Percentiles rank a stretch among this genome's conserved stretches.
Conservation (phyloP, 1,284 basidiomycete species). For the Takashimella koratensis region DNA sequence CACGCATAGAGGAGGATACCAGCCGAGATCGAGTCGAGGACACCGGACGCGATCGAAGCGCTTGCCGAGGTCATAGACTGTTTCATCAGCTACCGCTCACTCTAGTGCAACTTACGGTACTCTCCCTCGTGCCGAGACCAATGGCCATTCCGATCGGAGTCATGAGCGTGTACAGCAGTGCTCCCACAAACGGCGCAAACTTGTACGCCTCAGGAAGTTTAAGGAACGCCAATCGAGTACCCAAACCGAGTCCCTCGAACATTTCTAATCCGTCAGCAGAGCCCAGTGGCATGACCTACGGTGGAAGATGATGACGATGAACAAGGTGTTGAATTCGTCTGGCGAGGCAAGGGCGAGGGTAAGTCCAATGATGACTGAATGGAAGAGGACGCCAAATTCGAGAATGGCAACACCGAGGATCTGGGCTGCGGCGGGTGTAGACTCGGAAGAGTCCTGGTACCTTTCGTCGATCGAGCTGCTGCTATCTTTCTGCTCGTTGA, state of each 20-base stretch:
- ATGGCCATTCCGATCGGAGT: constrained; percentile 20
- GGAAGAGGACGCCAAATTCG: constrained; percentile 51
- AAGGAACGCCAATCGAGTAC: constrained; percentile 24
- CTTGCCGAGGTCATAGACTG: constrained; percentile 12
- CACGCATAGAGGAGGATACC: constrained; percentile 27
- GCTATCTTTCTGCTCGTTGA: not conserved
- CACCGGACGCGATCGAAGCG: constrained; percentile 14
- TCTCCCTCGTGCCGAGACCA: constrained; percentile 12
- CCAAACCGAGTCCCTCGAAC: constrained; percentile 32
- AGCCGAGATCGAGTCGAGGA: constrained; percentile 27
- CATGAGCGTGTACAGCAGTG: constrained; percentile 10
- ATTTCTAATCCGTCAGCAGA: constrained; percentile 15
- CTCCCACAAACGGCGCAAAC: constrained; percentile 12
- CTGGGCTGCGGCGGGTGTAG: constrained; percentile 51
- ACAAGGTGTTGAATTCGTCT: constrained; percentile 49
- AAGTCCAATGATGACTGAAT: constrained; percentile 46
- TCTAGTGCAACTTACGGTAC: not conserved
- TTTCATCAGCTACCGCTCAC: not conserved
- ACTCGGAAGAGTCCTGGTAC: constrained; percentile 36
- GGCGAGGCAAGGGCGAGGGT: constrained; percentile 48
- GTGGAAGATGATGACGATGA: constrained; percentile 51
- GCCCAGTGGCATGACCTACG: constrained; percentile 8
- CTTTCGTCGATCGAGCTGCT: not conserved
- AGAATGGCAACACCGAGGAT: constrained; percentile 52
- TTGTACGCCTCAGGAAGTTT: constrained; percentile 9